These are phyloP conservation scores for Hyaloperonospora brassicae DNA, from an alignment of 352 stramenopile species.

Conservation along the genomic window DNA sequence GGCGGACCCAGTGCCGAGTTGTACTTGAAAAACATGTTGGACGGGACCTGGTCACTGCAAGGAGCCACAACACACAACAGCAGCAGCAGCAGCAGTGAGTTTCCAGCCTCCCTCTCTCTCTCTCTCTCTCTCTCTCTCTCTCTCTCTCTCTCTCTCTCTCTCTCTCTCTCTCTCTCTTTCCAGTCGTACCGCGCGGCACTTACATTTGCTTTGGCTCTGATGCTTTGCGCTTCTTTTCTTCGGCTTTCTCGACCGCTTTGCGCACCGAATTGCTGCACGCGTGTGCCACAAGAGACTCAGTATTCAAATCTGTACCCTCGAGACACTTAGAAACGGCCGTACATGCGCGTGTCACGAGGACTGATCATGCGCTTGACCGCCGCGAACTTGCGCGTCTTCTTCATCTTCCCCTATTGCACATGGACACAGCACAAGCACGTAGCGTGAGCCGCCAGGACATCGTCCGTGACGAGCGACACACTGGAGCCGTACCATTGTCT, in stretches of 20 bases:
- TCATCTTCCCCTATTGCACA: constrained; percentile 88
- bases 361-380: constrained; percentile 98
- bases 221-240: constrained; percentile 87
- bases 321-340: constrained; percentile 13
- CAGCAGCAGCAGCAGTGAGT: constrained; percentile 17
- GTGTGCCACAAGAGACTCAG: background rate
- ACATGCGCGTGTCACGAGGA: constrained; percentile 95
- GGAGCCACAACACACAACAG: constrained; percentile 31
- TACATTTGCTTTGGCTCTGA: constrained; percentile 91
- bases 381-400: constrained; percentile 98
- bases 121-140: background rate
- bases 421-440: constrained; percentile 1
- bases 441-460: constrained; percentile 3
- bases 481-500: constrained; percentile 16
- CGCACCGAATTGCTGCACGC: constrained; percentile 63
- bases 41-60: constrained; percentile 92
- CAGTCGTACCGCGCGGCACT: background rate
- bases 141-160: background rate
- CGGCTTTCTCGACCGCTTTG: constrained; percentile 59
- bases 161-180: background rate
- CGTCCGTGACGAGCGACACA: too few species aligned
- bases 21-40: constrained; percentile 99
- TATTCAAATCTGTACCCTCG: background rate
- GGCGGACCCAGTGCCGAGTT: constrained; percentile 97
- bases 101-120: background rate